A percentile compares a stretch with the other conserved stretches of the same genome.
These are phyloP conservation scores for Exobasidium cylindrosporum DNA, from an alignment of 1,284 basidiomycete species.

Conservation along the genomic window DNA sequence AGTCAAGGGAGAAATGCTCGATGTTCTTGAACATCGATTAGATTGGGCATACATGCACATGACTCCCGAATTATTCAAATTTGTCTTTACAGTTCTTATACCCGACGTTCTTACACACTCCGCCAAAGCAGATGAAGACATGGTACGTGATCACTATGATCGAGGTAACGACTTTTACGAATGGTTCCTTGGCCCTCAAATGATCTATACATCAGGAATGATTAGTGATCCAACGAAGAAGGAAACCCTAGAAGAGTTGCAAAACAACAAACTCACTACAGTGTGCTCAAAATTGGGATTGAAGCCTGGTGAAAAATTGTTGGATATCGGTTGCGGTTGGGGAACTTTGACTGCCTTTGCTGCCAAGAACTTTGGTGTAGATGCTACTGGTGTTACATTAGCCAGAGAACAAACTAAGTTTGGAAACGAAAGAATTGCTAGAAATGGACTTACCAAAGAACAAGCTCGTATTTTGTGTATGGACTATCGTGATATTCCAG, in stretches of 20 bases:
- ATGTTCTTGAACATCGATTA: conserved; percentile 87
- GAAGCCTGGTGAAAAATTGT: conserved; percentile 74
- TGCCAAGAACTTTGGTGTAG: conserved; percentile 92
- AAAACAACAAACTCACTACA: conserved; percentile 95
- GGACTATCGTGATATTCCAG: conserved; percentile 90
- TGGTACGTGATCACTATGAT: conserved; percentile 95
- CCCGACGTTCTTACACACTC: conserved; percentile 93
- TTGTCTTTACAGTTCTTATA: conserved; percentile 81
- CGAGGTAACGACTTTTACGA: conserved; percentile 61
- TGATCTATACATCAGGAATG: conserved; percentile 96
- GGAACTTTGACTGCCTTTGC: conserved; percentile 92
- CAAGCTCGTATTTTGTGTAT: conserved; percentile 87
- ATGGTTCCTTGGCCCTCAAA: conserved; percentile 92
- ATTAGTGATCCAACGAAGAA: conserved; percentile 71
- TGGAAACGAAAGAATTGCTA: conserved; percentile 79
- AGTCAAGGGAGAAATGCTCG: conserved; percentile 90
- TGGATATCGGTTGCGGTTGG: conserved; percentile 98
- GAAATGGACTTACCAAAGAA: conserved; percentile 72
- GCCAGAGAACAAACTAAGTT: conserved; percentile 86
- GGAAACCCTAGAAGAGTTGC: conserved; percentile 89
- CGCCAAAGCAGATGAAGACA: conserved; percentile 84
- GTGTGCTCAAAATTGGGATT: conserved; percentile 94
- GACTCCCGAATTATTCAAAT: conserved; percentile 85
- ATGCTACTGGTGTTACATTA: conserved; percentile 92
- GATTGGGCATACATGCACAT: conserved; percentile 88